Evolutionary conservation across 805 yeast genomes (phyloP).

Genomic region (Pichia rugopelliculosa): DNA sequence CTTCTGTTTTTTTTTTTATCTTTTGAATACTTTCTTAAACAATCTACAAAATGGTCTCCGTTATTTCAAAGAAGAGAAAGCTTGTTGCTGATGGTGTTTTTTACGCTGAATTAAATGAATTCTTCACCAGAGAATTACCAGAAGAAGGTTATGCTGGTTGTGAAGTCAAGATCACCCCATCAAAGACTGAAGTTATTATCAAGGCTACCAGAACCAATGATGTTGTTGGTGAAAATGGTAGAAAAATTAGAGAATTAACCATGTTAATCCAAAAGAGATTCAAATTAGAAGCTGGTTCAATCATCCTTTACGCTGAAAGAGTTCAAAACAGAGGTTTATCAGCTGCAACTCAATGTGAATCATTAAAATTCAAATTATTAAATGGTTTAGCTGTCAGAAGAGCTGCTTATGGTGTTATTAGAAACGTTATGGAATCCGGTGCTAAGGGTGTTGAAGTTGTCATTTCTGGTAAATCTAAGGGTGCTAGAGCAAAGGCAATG

Average conservation of each 20-base stretch:
- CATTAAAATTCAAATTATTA: slow-evolving; percentile 94
- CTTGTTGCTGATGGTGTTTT: slow-evolving; percentile 99
- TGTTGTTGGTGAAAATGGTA: slow-evolving; percentile 99
- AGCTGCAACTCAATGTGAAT: slow-evolving; percentile 99
- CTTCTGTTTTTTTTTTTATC: slow-evolving; percentile 1
- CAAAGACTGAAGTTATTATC: slow-evolving; percentile 96
- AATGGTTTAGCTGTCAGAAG: slow-evolving; percentile 99
- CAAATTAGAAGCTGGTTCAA: slow-evolving; percentile 88
- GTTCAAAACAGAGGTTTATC: slow-evolving; percentile 99
- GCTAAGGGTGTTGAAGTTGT: slow-evolving; percentile 99
- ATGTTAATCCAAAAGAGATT: slow-evolving; percentile 98
- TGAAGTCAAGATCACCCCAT: slow-evolving; percentile 97
- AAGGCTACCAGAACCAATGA: slow-evolving; percentile 99
- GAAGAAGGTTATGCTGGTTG: slow-evolving; percentile 99
- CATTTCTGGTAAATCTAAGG: slow-evolving; percentile 98
- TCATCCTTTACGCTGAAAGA: slow-evolving; percentile 96
- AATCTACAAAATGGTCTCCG: slow-evolving; percentile 25
- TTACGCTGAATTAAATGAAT: slow-evolving; percentile 99
- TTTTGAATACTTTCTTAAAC: background rate
- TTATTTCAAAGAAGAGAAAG: slow-evolving; percentile 97
- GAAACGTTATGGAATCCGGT: slow-evolving; percentile 99
- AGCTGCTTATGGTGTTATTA: slow-evolving; percentile 99
- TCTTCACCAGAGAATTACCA: slow-evolving; percentile 99
- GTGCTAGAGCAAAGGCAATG: slow-evolving; percentile 99
- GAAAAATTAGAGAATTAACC: slow-evolving; percentile 98